Conservation (phyloP, 2,329 filamentous ascomycete species). For the Colletotrichum agaves region DNA sequence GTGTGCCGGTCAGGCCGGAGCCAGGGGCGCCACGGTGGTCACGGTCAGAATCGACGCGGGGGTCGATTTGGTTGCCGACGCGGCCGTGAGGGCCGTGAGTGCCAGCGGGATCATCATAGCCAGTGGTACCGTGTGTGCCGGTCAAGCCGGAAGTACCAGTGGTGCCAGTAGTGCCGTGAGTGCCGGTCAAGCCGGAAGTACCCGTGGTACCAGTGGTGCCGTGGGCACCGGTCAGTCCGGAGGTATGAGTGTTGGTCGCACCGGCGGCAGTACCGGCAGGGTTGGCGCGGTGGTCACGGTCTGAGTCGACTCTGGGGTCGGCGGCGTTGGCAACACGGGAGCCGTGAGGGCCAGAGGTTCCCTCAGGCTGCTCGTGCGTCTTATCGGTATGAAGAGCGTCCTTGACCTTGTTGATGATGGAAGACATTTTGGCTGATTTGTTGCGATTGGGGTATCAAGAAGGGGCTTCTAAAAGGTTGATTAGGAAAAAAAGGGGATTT, state of each 20-base stretch:
- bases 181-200: conserved; percentile 38
- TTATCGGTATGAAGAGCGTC: conserved; percentile 61
- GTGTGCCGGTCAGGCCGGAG: neutral
- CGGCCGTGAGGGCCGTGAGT: conserved; percentile 52
- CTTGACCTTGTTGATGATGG: conserved; percentile 69
- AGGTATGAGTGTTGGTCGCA: conserved; percentile 28
- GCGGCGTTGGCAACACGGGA: conserved; percentile 57
- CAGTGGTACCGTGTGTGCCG: conserved; percentile 46
- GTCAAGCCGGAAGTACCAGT: conserved; percentile 38
- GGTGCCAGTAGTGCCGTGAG: conserved; percentile 47
- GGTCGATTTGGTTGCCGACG: conserved; percentile 58
- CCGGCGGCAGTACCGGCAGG: conserved; percentile 48
- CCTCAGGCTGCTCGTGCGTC: conserved; percentile 42
- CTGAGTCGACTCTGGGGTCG: conserved; percentile 64
- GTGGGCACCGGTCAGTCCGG: conserved; percentile 37
- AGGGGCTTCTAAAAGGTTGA: conserved; percentile 5
- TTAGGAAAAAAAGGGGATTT: conserved; percentile 12
- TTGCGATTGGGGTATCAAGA: conserved; percentile 38
- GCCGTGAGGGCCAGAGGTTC: conserved; percentile 46
- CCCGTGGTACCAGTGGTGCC: conserved; percentile 42
- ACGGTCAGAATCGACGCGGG: conserved; percentile 59
- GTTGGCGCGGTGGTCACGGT: conserved; percentile 55
- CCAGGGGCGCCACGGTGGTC: conserved; percentile 42
- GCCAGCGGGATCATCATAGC: conserved; percentile 40
- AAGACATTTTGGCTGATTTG: conserved; percentile 60